These are phyloP conservation scores for Plectosphaerella sp. DNA, from an alignment of 2,329 filamentous ascomycete species.

Conservation along the genomic window DNA sequence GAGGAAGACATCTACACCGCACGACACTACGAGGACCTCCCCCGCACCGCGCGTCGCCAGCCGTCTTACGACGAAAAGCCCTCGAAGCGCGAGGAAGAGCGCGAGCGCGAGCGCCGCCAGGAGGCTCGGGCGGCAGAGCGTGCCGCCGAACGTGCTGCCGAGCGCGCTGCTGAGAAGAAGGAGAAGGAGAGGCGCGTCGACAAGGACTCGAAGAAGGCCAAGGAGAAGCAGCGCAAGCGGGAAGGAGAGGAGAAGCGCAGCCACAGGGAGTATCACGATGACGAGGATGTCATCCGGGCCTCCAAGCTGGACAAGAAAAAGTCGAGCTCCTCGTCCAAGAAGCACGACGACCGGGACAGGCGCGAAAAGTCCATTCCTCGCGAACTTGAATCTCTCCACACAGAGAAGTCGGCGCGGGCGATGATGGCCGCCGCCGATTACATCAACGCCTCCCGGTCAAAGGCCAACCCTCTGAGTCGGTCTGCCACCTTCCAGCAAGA, in stretches of 20 bases:
- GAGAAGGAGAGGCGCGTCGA: constrained; percentile 24
- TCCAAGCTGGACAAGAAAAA: constrained; percentile 32
- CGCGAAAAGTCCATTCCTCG: constrained; percentile 6
- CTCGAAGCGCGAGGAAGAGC: constrained; percentile 37
- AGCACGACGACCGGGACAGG: constrained; percentile 22
- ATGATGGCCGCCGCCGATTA: constrained; percentile 10
- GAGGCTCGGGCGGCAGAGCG: constrained; percentile 16
- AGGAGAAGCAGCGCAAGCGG: constrained; percentile 31
- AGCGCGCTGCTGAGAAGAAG: constrained; percentile 17
- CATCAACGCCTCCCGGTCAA: constrained; percentile 9
- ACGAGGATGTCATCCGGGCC: constrained; percentile 15
- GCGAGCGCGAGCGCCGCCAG: constrained; percentile 17
- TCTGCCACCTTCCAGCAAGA: constrained; percentile 5
- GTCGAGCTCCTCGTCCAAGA: constrained; percentile 26
- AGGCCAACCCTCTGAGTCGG: constrained; percentile 2
- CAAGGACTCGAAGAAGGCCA: constrained; percentile 25
- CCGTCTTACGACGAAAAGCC: constrained; percentile 42
- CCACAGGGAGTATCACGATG: constrained; percentile 20
- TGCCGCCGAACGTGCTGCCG: constrained; percentile 10
- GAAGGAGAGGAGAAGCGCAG: constrained; percentile 29
- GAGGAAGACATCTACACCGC: constrained; percentile 39
- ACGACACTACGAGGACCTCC: constrained; percentile 36
- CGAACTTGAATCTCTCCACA: neutral
- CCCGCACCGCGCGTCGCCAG: constrained; percentile 36
- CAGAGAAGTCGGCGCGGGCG: constrained; percentile 1